These are phyloP conservation scores for Phytophthora gonapodyides DNA, from an alignment of 352 stramenopile species.

Conservation along the genomic window DNA sequence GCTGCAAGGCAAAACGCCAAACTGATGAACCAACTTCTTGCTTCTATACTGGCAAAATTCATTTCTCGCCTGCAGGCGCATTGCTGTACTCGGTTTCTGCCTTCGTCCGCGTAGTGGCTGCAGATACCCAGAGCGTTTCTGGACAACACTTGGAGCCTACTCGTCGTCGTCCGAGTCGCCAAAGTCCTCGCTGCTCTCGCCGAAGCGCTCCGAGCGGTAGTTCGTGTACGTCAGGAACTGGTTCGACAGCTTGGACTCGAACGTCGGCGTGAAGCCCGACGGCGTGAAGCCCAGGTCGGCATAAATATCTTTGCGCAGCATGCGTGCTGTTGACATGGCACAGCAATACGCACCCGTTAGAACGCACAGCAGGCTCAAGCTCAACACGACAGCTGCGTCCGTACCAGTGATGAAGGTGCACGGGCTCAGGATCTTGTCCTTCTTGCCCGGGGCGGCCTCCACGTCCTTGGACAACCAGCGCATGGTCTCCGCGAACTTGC, in stretches of 20 bases:
- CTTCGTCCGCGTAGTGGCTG: too few relatives aligned
- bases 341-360: conserved; percentile 15
- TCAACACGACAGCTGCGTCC: background rate
- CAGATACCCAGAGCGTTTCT: too few relatives aligned
- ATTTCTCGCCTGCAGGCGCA: too few relatives aligned
- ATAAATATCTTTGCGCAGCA: conserved; percentile 60
- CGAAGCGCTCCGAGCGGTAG: conserved; percentile 59
- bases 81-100: too few relatives aligned
- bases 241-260: conserved; percentile 68
- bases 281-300: conserved; percentile 56
- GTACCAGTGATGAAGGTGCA: conserved; percentile 64
- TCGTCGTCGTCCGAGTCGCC: conserved; percentile 37
- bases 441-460: conserved; percentile 30
- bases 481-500: conserved; percentile 64
- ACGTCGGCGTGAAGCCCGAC: conserved; percentile 49
- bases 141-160: conserved; percentile 9
- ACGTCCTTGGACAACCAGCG: conserved; percentile 54
- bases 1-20: too few relatives aligned
- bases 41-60: too few relatives aligned
- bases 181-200: conserved; percentile 47
- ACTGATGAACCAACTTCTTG: too few relatives aligned
- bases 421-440: conserved; percentile 47
- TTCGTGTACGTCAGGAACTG: conserved; percentile 68
- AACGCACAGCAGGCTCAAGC: background rate
- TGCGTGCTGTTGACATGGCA: conserved; percentile 33